Percentiles rank a stretch among this genome's conserved stretches.
Conservation (phyloP, 2,329 filamentous ascomycete genomes). For the Neonectria faginata region DNA sequence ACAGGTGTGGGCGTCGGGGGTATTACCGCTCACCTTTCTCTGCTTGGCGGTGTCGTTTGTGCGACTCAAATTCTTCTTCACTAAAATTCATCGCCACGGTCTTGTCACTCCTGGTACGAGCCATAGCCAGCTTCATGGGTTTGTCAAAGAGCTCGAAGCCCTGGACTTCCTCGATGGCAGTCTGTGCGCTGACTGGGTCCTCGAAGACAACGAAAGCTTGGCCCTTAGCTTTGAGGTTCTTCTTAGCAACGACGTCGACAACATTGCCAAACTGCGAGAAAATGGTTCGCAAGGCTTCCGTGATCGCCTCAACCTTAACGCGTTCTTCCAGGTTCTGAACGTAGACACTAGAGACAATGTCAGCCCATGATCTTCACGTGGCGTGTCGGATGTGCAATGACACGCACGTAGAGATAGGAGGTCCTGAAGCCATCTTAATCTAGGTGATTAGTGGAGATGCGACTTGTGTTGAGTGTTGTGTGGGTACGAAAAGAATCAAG, state of each 20-base stretch:
- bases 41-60: constrained; percentile 85
- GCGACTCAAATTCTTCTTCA: constrained; percentile 84
- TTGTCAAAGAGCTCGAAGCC: constrained; percentile 95
- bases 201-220: constrained; percentile 97
- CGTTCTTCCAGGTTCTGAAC: constrained; percentile 92
- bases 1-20: background rate
- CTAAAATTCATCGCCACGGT: constrained; percentile 81
- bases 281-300: constrained; percentile 77
- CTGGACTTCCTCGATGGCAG: constrained; percentile 88
- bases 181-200: constrained; percentile 78
- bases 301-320: constrained; percentile 83
- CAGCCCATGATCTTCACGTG: constrained; percentile 51
- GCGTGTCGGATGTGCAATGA: constrained; percentile 77
- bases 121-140: constrained; percentile 86
- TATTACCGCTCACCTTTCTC: constrained; percentile 78
- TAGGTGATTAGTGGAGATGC: background rate
- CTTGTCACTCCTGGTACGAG: constrained; percentile 86
- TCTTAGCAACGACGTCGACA: constrained; percentile 88
- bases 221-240: constrained; percentile 90
- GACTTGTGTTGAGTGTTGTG: background rate
- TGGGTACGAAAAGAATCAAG: background rate
- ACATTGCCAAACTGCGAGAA: constrained; percentile 92
- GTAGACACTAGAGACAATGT: constrained; percentile 66
- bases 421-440: constrained; percentile 52
- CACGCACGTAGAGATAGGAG: constrained; percentile 76